Evolutionary conservation across 2,329 filamentous ascomycete species (phyloP).

Genomic region (Aspergillus hortae): DNA sequence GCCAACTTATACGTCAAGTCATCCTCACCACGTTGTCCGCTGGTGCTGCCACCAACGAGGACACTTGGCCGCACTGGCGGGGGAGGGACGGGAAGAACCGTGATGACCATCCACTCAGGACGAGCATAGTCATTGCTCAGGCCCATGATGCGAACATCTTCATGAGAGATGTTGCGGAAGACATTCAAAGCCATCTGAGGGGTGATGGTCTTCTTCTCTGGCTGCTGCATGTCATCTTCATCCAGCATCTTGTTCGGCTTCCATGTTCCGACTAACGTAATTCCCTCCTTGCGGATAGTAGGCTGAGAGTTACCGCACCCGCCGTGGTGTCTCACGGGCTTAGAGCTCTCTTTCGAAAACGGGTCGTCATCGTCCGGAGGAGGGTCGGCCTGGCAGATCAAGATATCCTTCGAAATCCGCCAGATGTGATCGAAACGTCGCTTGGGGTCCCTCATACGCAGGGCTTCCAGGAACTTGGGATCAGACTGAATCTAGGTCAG

Average conservation of each 20-base stretch:
- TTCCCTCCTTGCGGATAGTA: constrained; percentile 77
- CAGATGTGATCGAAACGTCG: constrained; percentile 89
- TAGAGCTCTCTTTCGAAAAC: constrained; percentile 60
- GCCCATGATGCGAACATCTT: constrained; percentile 81
- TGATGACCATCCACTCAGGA: constrained; percentile 97
- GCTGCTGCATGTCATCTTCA: constrained; percentile 54
- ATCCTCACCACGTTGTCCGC: constrained; percentile 92
- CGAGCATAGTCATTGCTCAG: constrained; percentile 92
- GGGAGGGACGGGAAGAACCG: constrained; percentile 89
- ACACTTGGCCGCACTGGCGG: constrained; percentile 96
- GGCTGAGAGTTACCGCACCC: constrained; percentile 93
- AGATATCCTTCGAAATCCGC: constrained; percentile 86
- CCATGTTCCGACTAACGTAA: constrained; percentile 75
- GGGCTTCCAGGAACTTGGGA: constrained; percentile 75
- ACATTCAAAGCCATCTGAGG: constrained; percentile 82
- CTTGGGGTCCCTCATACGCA: constrained; percentile 86
- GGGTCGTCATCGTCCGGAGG: constrained; percentile 64
- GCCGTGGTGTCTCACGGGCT: constrained; percentile 64
- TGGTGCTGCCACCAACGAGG: constrained; percentile 89
- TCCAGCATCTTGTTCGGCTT: constrained; percentile 74
- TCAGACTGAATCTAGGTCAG: constrained; percentile 66
- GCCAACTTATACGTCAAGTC: constrained; percentile 99
- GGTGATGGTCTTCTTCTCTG: constrained; percentile 77
- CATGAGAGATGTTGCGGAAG: constrained; percentile 77
- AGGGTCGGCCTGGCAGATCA: constrained; percentile 77